A percentile compares a stretch with the other conserved stretches of the same genome.
Evolutionary conservation across 139 green algal species (phyloP).

Genomic region (Volvox reticuliferus): DNA sequence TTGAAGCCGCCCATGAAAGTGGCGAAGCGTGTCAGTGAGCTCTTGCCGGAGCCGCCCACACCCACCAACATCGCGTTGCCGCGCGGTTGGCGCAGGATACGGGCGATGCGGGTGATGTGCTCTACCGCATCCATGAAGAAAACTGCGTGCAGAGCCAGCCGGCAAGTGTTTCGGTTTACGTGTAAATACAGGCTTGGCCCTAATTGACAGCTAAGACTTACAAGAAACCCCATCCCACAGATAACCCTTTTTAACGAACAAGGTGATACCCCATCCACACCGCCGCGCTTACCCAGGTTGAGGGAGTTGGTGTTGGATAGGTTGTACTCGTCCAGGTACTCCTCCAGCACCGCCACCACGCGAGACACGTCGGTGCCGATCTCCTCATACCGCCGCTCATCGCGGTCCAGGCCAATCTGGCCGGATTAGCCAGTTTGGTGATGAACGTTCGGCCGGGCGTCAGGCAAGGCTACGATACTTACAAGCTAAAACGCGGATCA

Average conservation of each 20-base stretch:
- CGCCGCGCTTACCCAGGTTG: conserved; percentile 69
- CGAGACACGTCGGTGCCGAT: conserved; percentile 51
- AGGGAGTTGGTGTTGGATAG: conserved; percentile 70
- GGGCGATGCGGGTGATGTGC: conserved; percentile 79
- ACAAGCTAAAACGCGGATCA: too few relatives aligned
- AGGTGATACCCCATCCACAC: too few relatives aligned
- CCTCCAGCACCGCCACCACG: conserved; percentile 70
- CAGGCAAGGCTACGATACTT: too few relatives aligned
- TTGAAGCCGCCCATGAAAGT: conserved; percentile 80
- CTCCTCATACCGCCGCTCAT: conserved; percentile 73
- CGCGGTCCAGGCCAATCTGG: conserved; percentile 62
- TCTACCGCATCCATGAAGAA: conserved; percentile 90
- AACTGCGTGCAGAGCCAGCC: conserved; percentile 55
- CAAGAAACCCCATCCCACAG: too few relatives aligned
- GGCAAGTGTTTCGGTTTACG: too few relatives aligned
- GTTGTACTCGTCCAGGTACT: conserved; percentile 89
- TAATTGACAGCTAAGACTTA: too few relatives aligned
- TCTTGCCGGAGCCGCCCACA: conserved; percentile 88
- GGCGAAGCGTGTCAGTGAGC: conserved; percentile 85
- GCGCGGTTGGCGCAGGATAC: conserved; percentile 85
- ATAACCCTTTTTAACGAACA: too few relatives aligned
- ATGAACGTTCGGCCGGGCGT: too few relatives aligned
- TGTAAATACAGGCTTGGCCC: too few relatives aligned
- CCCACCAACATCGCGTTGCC: conserved; percentile 92
- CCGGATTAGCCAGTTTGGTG: too few relatives aligned